These are phyloP conservation scores for Gossypium gossypioides DNA, from an alignment of 441 rosid species.

Conservation along the genomic window DNA sequence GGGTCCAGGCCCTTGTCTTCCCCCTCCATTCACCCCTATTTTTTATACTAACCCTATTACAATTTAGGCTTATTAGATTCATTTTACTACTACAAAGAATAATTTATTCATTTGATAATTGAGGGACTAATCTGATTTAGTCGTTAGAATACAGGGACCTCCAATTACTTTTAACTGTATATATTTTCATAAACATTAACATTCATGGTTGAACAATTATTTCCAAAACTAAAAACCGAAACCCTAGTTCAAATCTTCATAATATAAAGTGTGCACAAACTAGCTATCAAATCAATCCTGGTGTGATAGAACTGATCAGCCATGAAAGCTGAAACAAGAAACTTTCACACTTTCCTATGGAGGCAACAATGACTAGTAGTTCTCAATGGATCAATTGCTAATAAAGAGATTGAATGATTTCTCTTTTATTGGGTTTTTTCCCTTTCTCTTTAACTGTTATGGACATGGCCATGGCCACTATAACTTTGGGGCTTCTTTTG, in stretches of 20 bases:
- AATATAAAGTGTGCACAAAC: conserved; percentile 16
- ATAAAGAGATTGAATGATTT: not conserved
- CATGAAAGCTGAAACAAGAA: not conserved
- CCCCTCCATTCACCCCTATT: too few species aligned
- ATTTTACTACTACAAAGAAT: too few species aligned
- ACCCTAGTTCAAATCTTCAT: too few species aligned
- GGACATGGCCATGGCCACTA: not conserved
- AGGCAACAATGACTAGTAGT: conserved; percentile 12
- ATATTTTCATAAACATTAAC: too few species aligned
- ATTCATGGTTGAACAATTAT: not conserved
- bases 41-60: too few species aligned
- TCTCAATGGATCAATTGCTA: not conserved
- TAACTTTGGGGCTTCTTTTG: not conserved
- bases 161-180: too few species aligned
- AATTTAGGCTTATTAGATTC: too few species aligned
- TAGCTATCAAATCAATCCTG: conserved; percentile 11
- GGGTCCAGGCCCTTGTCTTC: too few species aligned
- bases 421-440: not conserved
- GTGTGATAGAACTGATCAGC: not conserved
- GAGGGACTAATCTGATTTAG: too few species aligned
- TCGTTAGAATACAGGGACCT: too few species aligned
- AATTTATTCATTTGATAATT: too few species aligned
- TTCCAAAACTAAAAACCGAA: not conserved
- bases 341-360: conserved; percentile 19
- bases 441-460: not conserved